Evolutionary conservation across 192 early-diverging fungal species (phyloP).

Genomic region (Nowakowskiella sp.): DNA sequence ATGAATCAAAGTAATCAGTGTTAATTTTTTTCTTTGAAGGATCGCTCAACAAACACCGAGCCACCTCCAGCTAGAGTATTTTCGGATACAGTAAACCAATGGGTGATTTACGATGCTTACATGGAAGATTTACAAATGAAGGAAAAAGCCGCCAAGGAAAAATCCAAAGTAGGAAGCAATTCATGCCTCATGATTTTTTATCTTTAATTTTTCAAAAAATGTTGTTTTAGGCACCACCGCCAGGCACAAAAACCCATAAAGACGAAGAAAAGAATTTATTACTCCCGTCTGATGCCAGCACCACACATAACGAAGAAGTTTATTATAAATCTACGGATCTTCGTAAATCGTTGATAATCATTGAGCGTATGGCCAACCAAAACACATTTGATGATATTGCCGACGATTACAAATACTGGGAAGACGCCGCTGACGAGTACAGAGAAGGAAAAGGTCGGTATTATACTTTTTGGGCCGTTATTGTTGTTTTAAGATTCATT

Average conservation of each 20-base stretch:
- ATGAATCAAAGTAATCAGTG: conserved; percentile 1
- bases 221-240: conserved; percentile 1
- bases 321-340: conserved; percentile 53
- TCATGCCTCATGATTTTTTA: background rate
- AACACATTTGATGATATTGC: conserved; percentile 60
- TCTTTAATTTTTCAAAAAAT: conserved; percentile 5
- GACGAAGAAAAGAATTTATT: conserved; percentile 44
- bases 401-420: conserved; percentile 61
- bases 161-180: conserved; percentile 37
- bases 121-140: conserved; percentile 51
- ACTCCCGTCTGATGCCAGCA: conserved; percentile 39
- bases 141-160: conserved; percentile 49
- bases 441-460: conserved; percentile 38
- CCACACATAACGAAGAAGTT: conserved; percentile 51
- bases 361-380: conserved; percentile 60
- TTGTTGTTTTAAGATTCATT: background rate
- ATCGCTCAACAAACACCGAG: conserved; percentile 53
- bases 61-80: conserved; percentile 49
- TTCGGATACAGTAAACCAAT: conserved; percentile 50
- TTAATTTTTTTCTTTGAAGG: conserved; percentile 23
- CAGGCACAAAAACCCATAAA: conserved; percentile 41
- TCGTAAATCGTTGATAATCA: conserved; percentile 41
- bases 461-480: background rate
- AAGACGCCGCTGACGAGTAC: conserved; percentile 54
- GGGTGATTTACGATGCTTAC: conserved; percentile 56